Evolutionary conservation across 2,329 filamentous ascomycete species (phyloP).

Genomic region (Ceratocystis albifundus): DNA sequence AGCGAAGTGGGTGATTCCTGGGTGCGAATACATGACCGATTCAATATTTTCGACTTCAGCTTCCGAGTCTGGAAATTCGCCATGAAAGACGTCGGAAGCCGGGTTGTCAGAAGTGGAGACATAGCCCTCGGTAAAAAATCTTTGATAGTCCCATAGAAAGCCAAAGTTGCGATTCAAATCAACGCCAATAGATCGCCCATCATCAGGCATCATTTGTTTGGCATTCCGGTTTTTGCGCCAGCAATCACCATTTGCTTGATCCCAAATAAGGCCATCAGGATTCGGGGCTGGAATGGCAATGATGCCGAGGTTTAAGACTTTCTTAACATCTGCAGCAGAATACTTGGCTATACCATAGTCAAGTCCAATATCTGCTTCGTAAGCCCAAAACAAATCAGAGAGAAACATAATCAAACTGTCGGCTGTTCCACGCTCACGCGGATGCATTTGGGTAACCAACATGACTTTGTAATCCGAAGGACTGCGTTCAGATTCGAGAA

Average conservation of each 20-base stretch:
- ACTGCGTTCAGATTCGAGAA: background rate
- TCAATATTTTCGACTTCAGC: conserved; percentile 45
- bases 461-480: conserved; percentile 37
- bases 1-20: conserved; percentile 44
- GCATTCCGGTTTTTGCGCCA: conserved; percentile 46
- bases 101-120: conserved; percentile 33
- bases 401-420: conserved; percentile 49
- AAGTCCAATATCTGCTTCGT: conserved; percentile 38
- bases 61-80: conserved; percentile 42
- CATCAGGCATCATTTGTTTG: conserved; percentile 28
- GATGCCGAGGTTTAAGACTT: conserved; percentile 41
- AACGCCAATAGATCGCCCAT: conserved; percentile 27
- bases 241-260: conserved; percentile 39
- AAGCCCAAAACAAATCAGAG: conserved; percentile 44
- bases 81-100: conserved; percentile 39
- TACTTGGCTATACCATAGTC: conserved; percentile 42
- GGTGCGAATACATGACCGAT: conserved; percentile 40
- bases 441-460: conserved; percentile 44
- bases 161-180: conserved; percentile 49
- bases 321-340: conserved; percentile 41
- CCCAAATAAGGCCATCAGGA: conserved; percentile 43
- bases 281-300: conserved; percentile 44
- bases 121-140: conserved; percentile 34
- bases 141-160: conserved; percentile 44
- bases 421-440: conserved; percentile 46